Conservation (phyloP, 2,329 filamentous ascomycete genomes). For the Podosphaera aphanis region DNA sequence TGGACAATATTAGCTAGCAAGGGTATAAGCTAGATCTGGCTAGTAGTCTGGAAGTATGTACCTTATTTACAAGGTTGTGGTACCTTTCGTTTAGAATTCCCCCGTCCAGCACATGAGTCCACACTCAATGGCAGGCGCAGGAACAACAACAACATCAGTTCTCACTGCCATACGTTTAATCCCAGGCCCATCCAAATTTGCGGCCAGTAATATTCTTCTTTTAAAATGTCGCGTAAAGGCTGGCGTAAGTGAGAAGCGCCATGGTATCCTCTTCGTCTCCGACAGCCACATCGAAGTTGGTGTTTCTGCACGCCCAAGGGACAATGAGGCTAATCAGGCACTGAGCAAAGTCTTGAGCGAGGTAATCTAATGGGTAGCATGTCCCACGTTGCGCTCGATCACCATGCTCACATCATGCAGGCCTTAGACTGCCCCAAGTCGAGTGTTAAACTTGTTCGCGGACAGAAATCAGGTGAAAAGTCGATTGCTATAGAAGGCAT, state of each 20-base stretch:
- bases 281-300: constrained; percentile 37
- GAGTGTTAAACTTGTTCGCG: constrained; percentile 35
- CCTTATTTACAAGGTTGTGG: no score
- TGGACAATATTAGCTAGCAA: no score
- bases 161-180: constrained; percentile 23
- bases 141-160: no score
- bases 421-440: constrained; percentile 38
- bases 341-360: constrained; percentile 38
- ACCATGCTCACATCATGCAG: constrained; percentile 16
- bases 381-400: not conserved
- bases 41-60: no score
- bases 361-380: constrained; percentile 17
- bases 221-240: constrained; percentile 46
- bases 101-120: no score
- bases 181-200: constrained; percentile 23
- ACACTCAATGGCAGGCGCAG: no score
- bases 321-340: constrained; percentile 47
- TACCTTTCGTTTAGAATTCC: no score
- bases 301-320: constrained; percentile 38
- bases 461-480: constrained; percentile 41
- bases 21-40: no score
- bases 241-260: constrained; percentile 33
- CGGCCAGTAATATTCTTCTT: constrained; percentile 23
- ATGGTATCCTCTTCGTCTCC: constrained; percentile 34
- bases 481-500: constrained; percentile 21